phyloP scores from a whole-genome alignment of 2,329 filamentous ascomycete genomes.

The Epicoccum nigrum region DNA sequence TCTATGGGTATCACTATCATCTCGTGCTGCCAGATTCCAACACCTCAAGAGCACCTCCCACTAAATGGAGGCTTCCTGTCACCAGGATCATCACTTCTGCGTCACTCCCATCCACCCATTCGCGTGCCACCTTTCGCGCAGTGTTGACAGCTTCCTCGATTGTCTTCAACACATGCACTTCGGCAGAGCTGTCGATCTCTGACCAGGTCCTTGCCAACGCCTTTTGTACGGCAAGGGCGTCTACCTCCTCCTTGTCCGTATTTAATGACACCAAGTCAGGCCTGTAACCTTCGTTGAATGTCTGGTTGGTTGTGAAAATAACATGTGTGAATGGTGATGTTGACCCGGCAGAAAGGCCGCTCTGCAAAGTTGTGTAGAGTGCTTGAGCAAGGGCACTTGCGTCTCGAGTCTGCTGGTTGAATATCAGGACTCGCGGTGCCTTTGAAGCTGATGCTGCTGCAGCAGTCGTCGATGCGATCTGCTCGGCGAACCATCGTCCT shows the following conservation, averaged over 20 bases:
- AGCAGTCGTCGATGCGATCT: conserved; percentile 44
- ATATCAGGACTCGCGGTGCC: conserved; percentile 69
- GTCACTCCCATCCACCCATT: conserved; percentile 35
- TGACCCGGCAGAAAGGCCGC: conserved; percentile 31
- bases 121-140: conserved; percentile 53
- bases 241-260: conserved; percentile 63
- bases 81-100: conserved; percentile 68
- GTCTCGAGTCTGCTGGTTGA: conserved; percentile 91
- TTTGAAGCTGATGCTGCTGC: conserved; percentile 26
- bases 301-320: conserved; percentile 81
- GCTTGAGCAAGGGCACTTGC: conserved; percentile 68
- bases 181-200: conserved; percentile 46
- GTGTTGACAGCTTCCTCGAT: conserved; percentile 72
- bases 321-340: conserved; percentile 69
- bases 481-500: conserved; percentile 74
- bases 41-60: conserved; percentile 77
- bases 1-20: conserved; percentile 29
- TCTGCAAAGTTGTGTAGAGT: conserved; percentile 64
- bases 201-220: conserved; percentile 66
- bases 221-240: conserved; percentile 69
- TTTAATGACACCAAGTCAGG: conserved; percentile 69
- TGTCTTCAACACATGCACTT: conserved; percentile 65
- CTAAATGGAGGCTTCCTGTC: conserved; percentile 84
- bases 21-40: conserved; percentile 57
- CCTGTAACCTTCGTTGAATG: conserved; percentile 66